phyloP scores from a whole-genome alignment of 2,329 filamentous ascomycete species.

The Aspergillus udagawae region DNA sequence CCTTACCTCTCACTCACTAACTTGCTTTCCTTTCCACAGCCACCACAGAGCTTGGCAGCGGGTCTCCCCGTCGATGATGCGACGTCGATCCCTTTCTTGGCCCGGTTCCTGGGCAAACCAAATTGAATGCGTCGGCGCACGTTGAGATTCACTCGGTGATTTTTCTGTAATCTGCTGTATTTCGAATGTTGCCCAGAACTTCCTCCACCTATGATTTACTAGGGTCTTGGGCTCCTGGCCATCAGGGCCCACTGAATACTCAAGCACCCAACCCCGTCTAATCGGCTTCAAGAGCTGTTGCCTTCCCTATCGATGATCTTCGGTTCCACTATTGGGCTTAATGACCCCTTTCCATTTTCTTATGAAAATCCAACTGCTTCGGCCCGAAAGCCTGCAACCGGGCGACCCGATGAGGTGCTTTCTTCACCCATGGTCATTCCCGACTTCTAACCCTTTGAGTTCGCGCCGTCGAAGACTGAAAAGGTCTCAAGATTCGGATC shows the following conservation, averaged over 20 bases:
- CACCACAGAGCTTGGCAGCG: slow-evolving; percentile 31
- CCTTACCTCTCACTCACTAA: not conserved
- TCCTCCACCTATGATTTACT: not conserved
- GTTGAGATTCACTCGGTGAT: not conserved
- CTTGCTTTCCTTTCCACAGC: slow-evolving; percentile 10
- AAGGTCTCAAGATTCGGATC: not conserved
- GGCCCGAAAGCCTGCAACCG: not conserved
- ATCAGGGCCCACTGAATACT: not conserved
- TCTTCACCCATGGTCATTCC: not conserved
- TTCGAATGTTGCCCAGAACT: not conserved
- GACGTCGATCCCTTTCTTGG: slow-evolving; percentile 30
- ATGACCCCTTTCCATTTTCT: not conserved
- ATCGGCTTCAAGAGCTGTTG: not conserved
- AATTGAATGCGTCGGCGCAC: slow-evolving; percentile 12
- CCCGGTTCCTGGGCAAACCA: slow-evolving; percentile 12
- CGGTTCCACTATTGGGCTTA: not conserved
- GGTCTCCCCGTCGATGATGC: slow-evolving; percentile 23
- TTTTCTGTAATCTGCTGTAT: not conserved
- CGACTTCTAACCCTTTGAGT: not conserved
- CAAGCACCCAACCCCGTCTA: not conserved
- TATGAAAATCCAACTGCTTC: not conserved
- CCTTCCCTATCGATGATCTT: not conserved
- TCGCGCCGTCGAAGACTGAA: not conserved
- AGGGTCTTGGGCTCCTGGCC: not conserved
- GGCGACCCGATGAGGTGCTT: not conserved